Conservation (phyloP, 768 basidiomycete genomes). For the Serendipita vermifera region DNA sequence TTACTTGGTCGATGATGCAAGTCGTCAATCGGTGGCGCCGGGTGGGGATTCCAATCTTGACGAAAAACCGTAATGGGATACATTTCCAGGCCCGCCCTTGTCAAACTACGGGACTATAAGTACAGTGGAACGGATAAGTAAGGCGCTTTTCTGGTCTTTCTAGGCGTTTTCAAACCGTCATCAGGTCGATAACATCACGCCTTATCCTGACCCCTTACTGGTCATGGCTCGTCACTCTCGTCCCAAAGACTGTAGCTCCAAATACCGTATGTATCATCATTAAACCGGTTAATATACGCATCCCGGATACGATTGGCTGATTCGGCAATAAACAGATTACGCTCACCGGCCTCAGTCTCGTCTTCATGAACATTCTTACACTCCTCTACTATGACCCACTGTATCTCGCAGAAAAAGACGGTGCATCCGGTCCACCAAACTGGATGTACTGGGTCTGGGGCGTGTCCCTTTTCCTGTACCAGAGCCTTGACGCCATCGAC, state of each 20-base stretch:
- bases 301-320: not conserved
- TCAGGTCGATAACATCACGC: constrained; percentile 61
- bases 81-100: constrained; percentile 5
- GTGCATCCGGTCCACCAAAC: constrained; percentile 47
- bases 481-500: constrained; percentile 79
- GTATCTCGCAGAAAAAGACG: constrained; percentile 56
- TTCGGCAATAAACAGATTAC: constrained; percentile 64
- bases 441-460: constrained; percentile 95
- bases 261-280: constrained; percentile 53
- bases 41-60: no score
- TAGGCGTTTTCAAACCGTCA: constrained; percentile 9
- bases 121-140: constrained; percentile 7
- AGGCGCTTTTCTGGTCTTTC: not conserved
- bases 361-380: constrained; percentile 73
- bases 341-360: constrained; percentile 65
- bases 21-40: no score
- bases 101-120: not conserved
- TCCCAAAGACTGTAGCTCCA: constrained; percentile 74
- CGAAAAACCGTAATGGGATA: constrained; percentile 8
- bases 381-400: constrained; percentile 72
- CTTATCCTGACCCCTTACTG: constrained; percentile 77
- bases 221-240: constrained; percentile 82
- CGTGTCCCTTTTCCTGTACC: constrained; percentile 79
- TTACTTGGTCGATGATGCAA: no score
- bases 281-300: not conserved